Conservation (phyloP, 345 rosid species). For the Limnanthes douglasii region DNA sequence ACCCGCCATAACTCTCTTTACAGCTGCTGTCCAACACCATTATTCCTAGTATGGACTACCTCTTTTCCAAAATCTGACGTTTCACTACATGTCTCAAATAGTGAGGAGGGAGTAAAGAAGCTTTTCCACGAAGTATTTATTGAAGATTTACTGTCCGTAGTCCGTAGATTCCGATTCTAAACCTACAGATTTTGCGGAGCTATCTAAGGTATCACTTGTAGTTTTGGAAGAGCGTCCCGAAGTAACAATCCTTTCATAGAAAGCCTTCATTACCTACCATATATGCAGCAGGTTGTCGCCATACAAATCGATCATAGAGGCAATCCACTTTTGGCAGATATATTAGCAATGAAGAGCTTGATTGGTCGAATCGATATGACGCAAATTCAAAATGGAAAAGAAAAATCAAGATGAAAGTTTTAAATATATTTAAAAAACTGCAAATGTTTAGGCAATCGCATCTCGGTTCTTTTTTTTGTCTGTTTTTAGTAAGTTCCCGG, state of each 20-base stretch:
- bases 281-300: constrained; percentile 10
- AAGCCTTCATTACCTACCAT: constrained; percentile 64
- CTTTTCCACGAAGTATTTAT: constrained; percentile 40
- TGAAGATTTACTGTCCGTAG: constrained; percentile 21
- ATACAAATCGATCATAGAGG: constrained; percentile 12
- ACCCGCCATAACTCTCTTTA: constrained; percentile 55
- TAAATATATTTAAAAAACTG: no score
- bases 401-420: no score
- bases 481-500: no score
- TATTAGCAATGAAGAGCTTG: no score
- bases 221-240: constrained; percentile 27
- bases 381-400: no score
- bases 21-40: constrained; percentile 64
- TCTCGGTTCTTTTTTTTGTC: no score
- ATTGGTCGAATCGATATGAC: no score
- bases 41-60: constrained; percentile 17
- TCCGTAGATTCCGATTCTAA: constrained; percentile 32
- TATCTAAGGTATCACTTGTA: constrained; percentile 17
- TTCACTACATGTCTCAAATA: constrained; percentile 33
- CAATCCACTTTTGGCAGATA: no score
- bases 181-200: constrained; percentile 27
- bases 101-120: constrained; percentile 50
- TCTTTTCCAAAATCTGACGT: constrained; percentile 29
- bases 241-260: constrained; percentile 34
- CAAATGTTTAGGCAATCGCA: no score